Evolutionary conservation across 345 rosid species (phyloP), one percentile per base, ranked within the genome.

Genomic region (Eucalyptus leucophloia): DNA sequence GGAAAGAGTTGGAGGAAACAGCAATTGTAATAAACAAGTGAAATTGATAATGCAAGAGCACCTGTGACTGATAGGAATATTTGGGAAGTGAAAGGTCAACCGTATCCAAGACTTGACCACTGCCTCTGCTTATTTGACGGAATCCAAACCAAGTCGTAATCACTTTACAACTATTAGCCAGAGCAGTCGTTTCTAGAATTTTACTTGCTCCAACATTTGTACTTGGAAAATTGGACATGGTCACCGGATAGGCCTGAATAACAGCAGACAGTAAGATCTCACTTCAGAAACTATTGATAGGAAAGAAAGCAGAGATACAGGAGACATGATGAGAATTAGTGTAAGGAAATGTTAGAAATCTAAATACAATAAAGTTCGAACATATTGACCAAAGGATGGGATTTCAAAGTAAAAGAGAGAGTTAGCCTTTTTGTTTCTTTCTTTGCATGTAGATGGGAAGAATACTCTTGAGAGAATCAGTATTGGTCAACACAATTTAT

Each of bases 111-210:
- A 93, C 90, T 90, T 81, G 91, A 65, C 92, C 89, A 86, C 92
- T 94, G 91, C 93, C 93, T 94, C 91, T 95, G 89, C 94, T 91
- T 56, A 95, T 89, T 50, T 94, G 93, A 91, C 91, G 87, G 89
- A 94, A 97, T 60, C 99, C 99, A 95, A 95, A 92, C 99, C 99
- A 96, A 32, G 95, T 94, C 53, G 99, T 96, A 81, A 96, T 95
- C 58, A 97, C 98, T 88, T 90, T 94, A 92, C 99, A 97, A 87
- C 89, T 56, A 88, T 93, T 91, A 89, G 95, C 96, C 92, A 93
- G 98, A 72, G 98, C 98, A 91, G 97, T 95, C 88, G 99, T 96
- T 94, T 91, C 92, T 26, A 91, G 87, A 54, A 89, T 65, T 82
- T 44, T 62, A 42, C 51, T 85, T 80, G 87, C 86, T 49, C 80